phyloP scores from a whole-genome alignment of 1,284 basidiomycete species.

The Trametes pubescens region DNA sequence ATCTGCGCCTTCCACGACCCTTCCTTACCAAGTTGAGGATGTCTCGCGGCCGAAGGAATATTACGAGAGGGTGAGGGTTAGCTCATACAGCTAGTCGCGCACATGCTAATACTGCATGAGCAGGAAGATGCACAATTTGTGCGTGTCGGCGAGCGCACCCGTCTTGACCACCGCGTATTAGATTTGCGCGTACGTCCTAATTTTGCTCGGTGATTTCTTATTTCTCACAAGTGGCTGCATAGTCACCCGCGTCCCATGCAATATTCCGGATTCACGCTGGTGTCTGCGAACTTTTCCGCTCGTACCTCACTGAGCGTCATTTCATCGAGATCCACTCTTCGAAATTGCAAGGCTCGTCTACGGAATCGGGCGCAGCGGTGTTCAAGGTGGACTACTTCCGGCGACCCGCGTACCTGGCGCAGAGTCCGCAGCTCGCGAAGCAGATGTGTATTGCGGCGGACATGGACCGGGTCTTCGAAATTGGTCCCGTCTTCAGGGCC shows the following conservation, averaged over 20 bases:
- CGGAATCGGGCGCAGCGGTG: constrained; percentile 73
- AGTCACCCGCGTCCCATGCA: constrained; percentile 70
- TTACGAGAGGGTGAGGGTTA: constrained; percentile 27
- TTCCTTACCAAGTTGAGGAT: constrained; percentile 51
- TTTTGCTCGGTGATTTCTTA: background rate
- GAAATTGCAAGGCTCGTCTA: constrained; percentile 77
- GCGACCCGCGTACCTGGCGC: constrained; percentile 69
- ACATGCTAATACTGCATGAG: constrained; percentile 32
- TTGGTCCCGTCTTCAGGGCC: constrained; percentile 76
- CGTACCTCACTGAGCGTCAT: constrained; percentile 59
- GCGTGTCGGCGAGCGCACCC: constrained; percentile 61
- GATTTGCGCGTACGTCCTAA: constrained; percentile 56
- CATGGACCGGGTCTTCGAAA: constrained; percentile 77
- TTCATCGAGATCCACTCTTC: constrained; percentile 77
- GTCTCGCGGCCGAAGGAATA: constrained; percentile 45
- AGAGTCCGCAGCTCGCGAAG: constrained; percentile 77
- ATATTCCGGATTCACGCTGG: constrained; percentile 75
- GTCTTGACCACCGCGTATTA: constrained; percentile 73
- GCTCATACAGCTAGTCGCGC: background rate
- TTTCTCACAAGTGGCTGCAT: background rate
- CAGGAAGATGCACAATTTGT: constrained; percentile 48
- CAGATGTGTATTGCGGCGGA: constrained; percentile 82
- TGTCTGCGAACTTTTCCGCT: constrained; percentile 70
- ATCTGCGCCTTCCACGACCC: constrained; percentile 57
- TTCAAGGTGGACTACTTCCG: constrained; percentile 82